These are phyloP conservation scores for Guillardia theta DNA, from an alignment of 78 protist species.

Conservation along the genomic window DNA sequence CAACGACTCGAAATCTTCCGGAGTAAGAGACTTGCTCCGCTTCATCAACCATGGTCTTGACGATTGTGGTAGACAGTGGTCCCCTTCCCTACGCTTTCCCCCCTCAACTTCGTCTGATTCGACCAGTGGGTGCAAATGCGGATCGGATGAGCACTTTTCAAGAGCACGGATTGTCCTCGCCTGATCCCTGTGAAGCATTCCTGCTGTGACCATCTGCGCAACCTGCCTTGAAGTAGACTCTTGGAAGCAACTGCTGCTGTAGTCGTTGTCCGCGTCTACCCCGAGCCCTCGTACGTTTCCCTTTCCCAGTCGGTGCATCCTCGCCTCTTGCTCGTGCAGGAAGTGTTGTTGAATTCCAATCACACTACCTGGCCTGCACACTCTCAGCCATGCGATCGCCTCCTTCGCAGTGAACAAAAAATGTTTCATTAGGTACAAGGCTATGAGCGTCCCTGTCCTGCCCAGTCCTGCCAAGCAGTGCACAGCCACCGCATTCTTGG, in stretches of 20 bases:
- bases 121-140: too few relatives aligned
- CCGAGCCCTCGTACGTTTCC: not conserved
- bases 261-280: not conserved
- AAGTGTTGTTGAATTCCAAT: slow-evolving; percentile 88
- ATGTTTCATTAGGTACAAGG: slow-evolving; percentile 68
- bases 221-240: too few relatives aligned
- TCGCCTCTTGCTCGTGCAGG: not conserved
- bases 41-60: too few relatives aligned
- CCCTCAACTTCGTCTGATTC: too few relatives aligned
- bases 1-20: too few relatives aligned
- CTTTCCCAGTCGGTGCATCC: not conserved
- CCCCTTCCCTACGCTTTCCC: too few relatives aligned
- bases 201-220: not conserved
- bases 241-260: too few relatives aligned
- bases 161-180: too few relatives aligned
- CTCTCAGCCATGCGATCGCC: slow-evolving; percentile 72
- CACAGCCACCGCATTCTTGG: slow-evolving; percentile 39
- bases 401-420: slow-evolving; percentile 69
- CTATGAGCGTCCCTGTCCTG: slow-evolving; percentile 82
- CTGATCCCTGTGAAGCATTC: not conserved
- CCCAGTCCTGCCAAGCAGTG: slow-evolving; percentile 70
- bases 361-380: slow-evolving; percentile 82
- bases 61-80: too few relatives aligned
- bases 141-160: too few relatives aligned
- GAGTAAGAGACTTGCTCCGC: too few relatives aligned